phyloP scores from a whole-genome alignment of 441 rosid species.

The Mallotus japonicus region DNA sequence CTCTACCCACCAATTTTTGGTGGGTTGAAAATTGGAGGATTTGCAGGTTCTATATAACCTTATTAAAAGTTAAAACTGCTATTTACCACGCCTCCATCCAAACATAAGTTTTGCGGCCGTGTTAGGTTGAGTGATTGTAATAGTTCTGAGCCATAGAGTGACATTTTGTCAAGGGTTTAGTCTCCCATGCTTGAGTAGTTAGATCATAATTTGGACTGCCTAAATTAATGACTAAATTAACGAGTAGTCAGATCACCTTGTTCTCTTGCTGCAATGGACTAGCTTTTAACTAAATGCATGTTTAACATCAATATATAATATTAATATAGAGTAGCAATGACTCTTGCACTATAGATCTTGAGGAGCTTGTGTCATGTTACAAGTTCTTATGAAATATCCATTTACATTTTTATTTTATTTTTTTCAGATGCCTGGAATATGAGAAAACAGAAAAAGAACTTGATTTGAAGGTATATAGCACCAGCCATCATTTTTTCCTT shows the following conservation, averaged over 20 bases:
- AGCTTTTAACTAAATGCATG: neutral
- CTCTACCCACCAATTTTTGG: too few species aligned
- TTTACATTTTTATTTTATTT: slow-evolving; percentile 5
- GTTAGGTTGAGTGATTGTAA: too few species aligned
- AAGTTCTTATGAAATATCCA: neutral
- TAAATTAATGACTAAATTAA: neutral
- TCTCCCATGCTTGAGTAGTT: neutral
- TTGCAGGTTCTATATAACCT: too few species aligned
- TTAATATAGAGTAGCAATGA: neutral
- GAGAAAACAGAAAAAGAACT: slow-evolving; percentile 61
- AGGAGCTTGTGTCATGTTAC: neutral
- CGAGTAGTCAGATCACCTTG: neutral
- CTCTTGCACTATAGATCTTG: neutral
- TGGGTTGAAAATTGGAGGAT: too few species aligned
- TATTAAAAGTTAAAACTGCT: too few species aligned
- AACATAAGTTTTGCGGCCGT: neutral
- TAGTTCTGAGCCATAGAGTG: too few species aligned
- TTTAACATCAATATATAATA: neutral
- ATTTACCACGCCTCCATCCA: too few species aligned
- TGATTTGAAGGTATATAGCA: slow-evolving; percentile 51
- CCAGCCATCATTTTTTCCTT: neutral
- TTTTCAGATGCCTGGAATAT: slow-evolving; percentile 62
- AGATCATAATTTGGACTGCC: neutral
- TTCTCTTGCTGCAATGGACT: neutral
- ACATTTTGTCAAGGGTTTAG: neutral